Percentiles rank a stretch among this genome's conserved stretches.
phyloP scores from a whole-genome alignment of 257 asterid species.

The Rauvolfia tetraphylla region DNA sequence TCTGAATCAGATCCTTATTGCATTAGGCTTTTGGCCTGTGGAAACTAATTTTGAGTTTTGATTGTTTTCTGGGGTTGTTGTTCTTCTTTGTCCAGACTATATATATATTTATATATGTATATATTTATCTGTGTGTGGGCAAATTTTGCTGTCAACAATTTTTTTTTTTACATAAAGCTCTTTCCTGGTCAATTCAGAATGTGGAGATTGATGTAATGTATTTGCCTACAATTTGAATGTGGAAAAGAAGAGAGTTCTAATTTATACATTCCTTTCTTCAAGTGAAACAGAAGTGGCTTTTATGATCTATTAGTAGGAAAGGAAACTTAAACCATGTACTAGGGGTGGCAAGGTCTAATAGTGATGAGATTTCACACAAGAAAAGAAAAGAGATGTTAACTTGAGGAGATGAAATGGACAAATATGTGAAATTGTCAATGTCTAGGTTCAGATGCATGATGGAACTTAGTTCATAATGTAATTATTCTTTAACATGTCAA shows the following conservation, averaged over 20 bases:
- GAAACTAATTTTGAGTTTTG: neutral
- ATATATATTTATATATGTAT: too few relatives aligned
- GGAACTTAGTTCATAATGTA: too few relatives aligned
- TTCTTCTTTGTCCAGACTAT: neutral
- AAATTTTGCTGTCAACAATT: neutral
- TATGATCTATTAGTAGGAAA: neutral
- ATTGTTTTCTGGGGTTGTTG: neutral
- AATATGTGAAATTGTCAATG: too few relatives aligned
- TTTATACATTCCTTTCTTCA: neutral
- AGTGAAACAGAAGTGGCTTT: neutral
- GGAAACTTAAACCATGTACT: neutral
- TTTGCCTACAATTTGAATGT: neutral
- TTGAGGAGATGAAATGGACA: too few relatives aligned
- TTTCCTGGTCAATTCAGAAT: too few relatives aligned
- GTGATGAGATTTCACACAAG: neutral
- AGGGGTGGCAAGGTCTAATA: neutral
- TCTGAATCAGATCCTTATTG: conserved; percentile 1
- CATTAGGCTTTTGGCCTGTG: neutral
- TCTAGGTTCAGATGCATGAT: too few relatives aligned
- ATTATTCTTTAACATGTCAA: too few relatives aligned
- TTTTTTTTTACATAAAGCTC: too few relatives aligned
- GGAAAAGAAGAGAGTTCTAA: neutral
- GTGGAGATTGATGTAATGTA: neutral
- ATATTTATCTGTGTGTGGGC: neutral
- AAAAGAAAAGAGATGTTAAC: neutral